Evolutionary conservation across 2,329 filamentous ascomycete genomes (phyloP).

Genomic region (Chalaropsis thielavioides): DNA sequence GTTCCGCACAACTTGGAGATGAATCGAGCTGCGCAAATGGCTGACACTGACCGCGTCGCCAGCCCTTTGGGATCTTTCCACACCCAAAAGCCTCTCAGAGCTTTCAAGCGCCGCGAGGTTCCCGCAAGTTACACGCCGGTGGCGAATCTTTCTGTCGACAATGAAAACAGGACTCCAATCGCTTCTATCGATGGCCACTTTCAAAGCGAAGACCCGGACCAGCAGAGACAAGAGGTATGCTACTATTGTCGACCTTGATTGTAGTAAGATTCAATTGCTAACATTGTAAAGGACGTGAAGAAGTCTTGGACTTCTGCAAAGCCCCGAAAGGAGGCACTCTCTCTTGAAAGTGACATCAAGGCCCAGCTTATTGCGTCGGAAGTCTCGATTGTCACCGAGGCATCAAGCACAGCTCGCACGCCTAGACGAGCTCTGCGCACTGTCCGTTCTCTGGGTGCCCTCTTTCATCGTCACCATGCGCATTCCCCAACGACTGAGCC

Average conservation of each 20-base stretch:
- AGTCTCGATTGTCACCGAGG: neutral
- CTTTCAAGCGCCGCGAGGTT: neutral
- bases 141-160: neutral
- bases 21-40: neutral
- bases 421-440: conserved; percentile 12
- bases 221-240: neutral
- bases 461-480: conserved; percentile 13
- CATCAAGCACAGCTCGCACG: neutral
- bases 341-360: neutral
- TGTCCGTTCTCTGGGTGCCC: conserved; percentile 13
- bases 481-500: neutral
- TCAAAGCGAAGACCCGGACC: neutral
- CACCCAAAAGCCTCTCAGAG: neutral
- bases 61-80: neutral
- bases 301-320: neutral
- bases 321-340: neutral
- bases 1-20: neutral
- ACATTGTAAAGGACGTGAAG: neutral
- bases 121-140: neutral
- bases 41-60: no score
- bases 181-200: neutral
- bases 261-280: neutral
- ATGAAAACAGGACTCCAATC: neutral
- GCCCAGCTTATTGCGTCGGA: neutral
- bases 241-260: neutral